Conservation (phyloP, 148 eudicot genomes). For the Nepenthes mirabilis region DNA sequence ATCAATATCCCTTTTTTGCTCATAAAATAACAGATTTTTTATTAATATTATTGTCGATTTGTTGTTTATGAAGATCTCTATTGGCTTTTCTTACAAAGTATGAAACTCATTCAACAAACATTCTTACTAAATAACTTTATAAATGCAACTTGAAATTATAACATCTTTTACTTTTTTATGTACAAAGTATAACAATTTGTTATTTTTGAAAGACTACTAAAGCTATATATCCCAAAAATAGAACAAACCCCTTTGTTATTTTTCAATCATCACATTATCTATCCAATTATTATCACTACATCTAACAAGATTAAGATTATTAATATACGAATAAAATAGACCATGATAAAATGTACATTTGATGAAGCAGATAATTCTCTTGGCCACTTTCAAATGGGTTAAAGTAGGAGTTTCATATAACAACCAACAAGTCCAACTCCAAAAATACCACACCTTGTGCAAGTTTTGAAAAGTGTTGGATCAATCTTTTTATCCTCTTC, state of each 20-base stretch:
- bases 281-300: too few species aligned
- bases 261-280: not conserved
- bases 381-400: too few species aligned
- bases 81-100: not conserved
- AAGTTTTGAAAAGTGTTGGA: too few species aligned
- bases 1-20: not conserved
- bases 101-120: not conserved
- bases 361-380: too few species aligned
- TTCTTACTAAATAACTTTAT: not conserved
- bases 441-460: too few species aligned
- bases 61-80: not conserved
- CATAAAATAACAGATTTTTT: constrained; percentile 2
- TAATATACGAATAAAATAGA: too few species aligned
- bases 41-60: not conserved
- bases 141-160: not conserved
- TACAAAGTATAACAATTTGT: not conserved
- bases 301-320: too few species aligned
- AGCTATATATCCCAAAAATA: not conserved
- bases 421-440: too few species aligned
- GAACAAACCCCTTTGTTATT: not conserved
- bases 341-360: too few species aligned
- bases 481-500: too few species aligned
- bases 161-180: not conserved
- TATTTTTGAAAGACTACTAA: not conserved
- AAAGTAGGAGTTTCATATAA: too few species aligned